Percentiles rank a stretch among this genome's conserved stretches.
These are phyloP conservation scores for Neostapfia colusana DNA, from an alignment of 176 grass and related monocot genomes.

Conservation along the genomic window DNA sequence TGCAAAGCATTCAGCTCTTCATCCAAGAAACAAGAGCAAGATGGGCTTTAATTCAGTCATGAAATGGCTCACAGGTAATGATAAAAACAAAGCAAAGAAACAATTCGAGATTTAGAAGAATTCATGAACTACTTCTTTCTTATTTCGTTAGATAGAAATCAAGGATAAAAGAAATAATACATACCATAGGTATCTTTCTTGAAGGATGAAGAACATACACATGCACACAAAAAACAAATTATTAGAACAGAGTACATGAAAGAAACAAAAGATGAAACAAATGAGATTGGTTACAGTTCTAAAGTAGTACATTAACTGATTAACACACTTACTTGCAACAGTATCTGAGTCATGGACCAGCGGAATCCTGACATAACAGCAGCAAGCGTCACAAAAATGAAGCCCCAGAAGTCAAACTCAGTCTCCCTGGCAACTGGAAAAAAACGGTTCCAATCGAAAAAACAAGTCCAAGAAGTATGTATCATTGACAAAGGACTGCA, in stretches of 20 bases:
- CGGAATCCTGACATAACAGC: constrained; percentile 99
- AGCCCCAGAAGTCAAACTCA: constrained; percentile 95
- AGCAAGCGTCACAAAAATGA: constrained; percentile 95
- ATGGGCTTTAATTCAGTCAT: constrained; percentile 1
- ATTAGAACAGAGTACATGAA: constrained; percentile 25
- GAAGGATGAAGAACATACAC: constrained; percentile 57
- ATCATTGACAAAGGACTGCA: constrained; percentile 5
- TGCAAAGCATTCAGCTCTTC: background rate
- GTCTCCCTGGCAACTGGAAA: constrained; percentile 88
- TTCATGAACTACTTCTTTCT: background rate
- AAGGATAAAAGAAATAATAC: constrained; percentile 32
- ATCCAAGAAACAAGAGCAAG: background rate
- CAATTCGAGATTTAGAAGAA: constrained; percentile 21
- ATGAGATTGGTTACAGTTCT: constrained; percentile 7
- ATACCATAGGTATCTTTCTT: constrained; percentile 63
- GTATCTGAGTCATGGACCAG: constrained; percentile 99
- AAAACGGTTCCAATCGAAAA: constrained; percentile 32
- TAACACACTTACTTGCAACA: constrained; percentile 71
- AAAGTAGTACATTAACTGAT: background rate
- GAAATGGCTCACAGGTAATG: constrained; percentile 10
- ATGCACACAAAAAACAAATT: constrained; percentile 48
- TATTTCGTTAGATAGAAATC: background rate
- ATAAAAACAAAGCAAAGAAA: constrained; percentile 18
- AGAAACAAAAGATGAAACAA: constrained; percentile 28
- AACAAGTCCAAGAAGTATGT: constrained; percentile 16